These are phyloP conservation scores for Verticillium nubilum DNA, from an alignment of 2,329 filamentous ascomycete genomes.

Conservation along the genomic window DNA sequence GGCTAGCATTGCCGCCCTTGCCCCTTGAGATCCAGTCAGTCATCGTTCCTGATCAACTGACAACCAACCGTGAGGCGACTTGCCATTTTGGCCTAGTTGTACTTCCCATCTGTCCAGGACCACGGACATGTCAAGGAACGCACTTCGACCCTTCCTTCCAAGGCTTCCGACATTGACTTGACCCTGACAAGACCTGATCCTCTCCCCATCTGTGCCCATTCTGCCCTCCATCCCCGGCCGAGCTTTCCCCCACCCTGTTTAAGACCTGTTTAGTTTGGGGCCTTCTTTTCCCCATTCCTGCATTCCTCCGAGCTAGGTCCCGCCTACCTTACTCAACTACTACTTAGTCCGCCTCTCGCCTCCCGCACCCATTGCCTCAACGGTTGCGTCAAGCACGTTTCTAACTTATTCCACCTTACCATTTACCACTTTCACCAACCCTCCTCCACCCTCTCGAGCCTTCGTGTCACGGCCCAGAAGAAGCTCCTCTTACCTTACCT, in stretches of 20 bases:
- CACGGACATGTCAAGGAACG: too few species aligned
- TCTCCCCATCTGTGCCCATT: background rate
- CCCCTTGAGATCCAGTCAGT: too few species aligned
- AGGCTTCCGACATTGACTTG: background rate
- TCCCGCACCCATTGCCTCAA: constrained; percentile 9
- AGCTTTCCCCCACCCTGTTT: background rate
- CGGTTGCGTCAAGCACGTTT: constrained; percentile 13
- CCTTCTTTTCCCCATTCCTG: background rate
- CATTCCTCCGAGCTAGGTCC: background rate
- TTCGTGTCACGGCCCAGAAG: background rate
- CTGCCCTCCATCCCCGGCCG: background rate
- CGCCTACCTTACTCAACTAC: background rate
- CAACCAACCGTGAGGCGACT: too few species aligned
- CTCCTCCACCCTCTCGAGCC: constrained; percentile 1
- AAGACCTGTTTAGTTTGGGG: background rate
- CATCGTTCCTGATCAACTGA: too few species aligned
- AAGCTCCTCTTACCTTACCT: background rate
- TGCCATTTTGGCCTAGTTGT: too few species aligned
- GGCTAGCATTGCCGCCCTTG: background rate
- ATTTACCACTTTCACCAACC: constrained; percentile 2
- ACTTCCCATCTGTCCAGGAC: too few species aligned
- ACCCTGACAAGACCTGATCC: background rate
- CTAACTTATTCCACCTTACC: background rate
- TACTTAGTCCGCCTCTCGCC: background rate
- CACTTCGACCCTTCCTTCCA: background rate